These are phyloP conservation scores for Myriosclerotinia curreyana DNA, from an alignment of 2,329 filamentous ascomycete species.

Conservation along the genomic window DNA sequence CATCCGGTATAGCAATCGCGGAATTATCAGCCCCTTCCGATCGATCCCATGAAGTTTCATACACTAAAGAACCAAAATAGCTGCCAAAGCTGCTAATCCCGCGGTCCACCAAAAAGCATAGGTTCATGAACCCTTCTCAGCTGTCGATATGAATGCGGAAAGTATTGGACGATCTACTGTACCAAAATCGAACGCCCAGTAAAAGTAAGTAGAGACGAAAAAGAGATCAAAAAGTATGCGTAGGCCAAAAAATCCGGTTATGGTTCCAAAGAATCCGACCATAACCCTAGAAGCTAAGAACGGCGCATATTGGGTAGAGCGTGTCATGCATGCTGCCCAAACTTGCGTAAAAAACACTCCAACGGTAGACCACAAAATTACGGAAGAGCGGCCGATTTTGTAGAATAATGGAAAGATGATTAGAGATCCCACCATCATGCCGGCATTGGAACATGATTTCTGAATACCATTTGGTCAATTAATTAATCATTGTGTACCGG, in stretches of 20 bases:
- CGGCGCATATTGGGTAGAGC: conserved; percentile 38
- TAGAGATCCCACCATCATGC: conserved; percentile 42
- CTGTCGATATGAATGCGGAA: conserved; percentile 42
- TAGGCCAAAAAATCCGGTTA: conserved; percentile 42
- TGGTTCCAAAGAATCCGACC: conserved; percentile 43
- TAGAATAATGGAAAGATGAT: conserved; percentile 42
- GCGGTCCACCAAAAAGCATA: conserved; percentile 46
- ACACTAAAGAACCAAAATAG: conserved; percentile 41
- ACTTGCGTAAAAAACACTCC: conserved; percentile 31
- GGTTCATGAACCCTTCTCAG: conserved; percentile 39
- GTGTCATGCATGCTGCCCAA: conserved; percentile 40
- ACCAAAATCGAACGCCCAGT: conserved; percentile 42
- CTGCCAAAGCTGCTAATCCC: conserved; percentile 39
- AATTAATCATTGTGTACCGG: not conserved
- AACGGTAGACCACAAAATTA: conserved; percentile 43
- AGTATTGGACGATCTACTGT: conserved; percentile 42
- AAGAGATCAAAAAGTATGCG: conserved; percentile 45
- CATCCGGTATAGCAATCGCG: conserved; percentile 23
- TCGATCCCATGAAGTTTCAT: conserved; percentile 43
- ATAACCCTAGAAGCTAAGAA: conserved; percentile 38
- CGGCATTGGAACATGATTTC: conserved; percentile 42
- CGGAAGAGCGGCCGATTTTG: conserved; percentile 41
- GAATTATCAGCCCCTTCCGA: conserved; percentile 28
- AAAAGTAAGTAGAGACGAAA: conserved; percentile 43
- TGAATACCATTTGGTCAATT: conserved; percentile 2